A percentile compares a stretch with the other conserved stretches of the same genome.
These are phyloP conservation scores for Phyllostachys edulis DNA, from an alignment of 176 grass and related monocot genomes.

Conservation along the genomic window DNA sequence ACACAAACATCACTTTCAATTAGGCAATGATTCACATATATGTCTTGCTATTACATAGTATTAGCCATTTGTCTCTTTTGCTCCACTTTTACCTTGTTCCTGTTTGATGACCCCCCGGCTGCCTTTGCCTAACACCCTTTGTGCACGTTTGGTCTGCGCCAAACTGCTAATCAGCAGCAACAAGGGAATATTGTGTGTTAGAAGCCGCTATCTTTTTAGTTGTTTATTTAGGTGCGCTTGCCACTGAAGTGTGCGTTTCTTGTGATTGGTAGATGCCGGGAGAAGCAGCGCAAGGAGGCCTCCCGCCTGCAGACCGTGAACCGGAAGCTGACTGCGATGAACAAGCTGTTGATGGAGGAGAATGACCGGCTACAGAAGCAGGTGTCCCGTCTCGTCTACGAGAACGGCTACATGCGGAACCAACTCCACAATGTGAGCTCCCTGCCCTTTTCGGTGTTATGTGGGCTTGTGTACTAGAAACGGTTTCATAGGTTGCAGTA, in stretches of 20 bases:
- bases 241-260: slow-evolving; percentile 27
- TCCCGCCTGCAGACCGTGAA: slow-evolving; percentile 95
- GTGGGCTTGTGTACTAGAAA: neutral
- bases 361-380: slow-evolving; percentile 98
- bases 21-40: slow-evolving; percentile 51
- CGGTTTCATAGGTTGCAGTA: neutral
- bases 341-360: slow-evolving; percentile 98
- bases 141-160: neutral
- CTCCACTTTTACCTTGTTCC: slow-evolving; percentile 23
- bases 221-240: neutral
- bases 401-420: slow-evolving; percentile 70
- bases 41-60: slow-evolving; percentile 19
- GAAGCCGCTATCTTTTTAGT: slow-evolving; percentile 3
- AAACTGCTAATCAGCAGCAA: neutral
- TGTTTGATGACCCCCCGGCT: neutral
- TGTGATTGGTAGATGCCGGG: slow-evolving; percentile 64
- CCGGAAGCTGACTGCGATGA: slow-evolving; percentile 87
- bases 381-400: slow-evolving; percentile 82
- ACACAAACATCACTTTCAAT: slow-evolving; percentile 43
- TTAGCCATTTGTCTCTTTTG: slow-evolving; percentile 49
- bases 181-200: neutral
- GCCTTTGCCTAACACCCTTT: slow-evolving; percentile 21
- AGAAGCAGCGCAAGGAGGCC: slow-evolving; percentile 98
- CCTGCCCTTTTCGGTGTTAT: neutral
- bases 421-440: slow-evolving; percentile 70